Conservation (phyloP, 208 protist species). For the Trypanosoma boissoni region DNA sequence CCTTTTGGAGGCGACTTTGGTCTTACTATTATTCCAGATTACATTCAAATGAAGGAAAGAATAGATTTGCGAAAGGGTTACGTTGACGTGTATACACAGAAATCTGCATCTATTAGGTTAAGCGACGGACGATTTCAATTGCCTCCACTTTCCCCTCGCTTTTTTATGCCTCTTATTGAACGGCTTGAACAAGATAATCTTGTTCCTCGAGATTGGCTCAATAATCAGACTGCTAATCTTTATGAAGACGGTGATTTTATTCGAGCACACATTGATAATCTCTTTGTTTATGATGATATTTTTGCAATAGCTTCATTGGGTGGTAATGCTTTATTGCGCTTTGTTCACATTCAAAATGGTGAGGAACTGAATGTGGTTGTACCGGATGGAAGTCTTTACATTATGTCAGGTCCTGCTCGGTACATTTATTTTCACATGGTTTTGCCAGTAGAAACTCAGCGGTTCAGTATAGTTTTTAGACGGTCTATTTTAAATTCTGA, state of each 20-base stretch:
- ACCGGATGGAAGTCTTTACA: slow-evolving; percentile 79
- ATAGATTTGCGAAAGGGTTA: slow-evolving; percentile 66
- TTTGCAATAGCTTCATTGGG: slow-evolving; percentile 82
- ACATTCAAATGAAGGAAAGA: slow-evolving; percentile 63
- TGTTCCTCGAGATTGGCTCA: slow-evolving; percentile 74
- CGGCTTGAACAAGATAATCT: slow-evolving; percentile 77
- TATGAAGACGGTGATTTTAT: slow-evolving; percentile 89
- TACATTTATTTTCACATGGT: slow-evolving; percentile 93
- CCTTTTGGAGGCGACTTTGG: slow-evolving; percentile 88
- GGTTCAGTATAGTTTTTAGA: slow-evolving; percentile 84
- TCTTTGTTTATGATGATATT: slow-evolving; percentile 91
- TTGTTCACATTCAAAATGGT: slow-evolving; percentile 89
- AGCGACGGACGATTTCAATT: slow-evolving; percentile 88
- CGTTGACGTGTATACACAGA: slow-evolving; percentile 81
- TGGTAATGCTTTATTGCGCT: slow-evolving; percentile 70
- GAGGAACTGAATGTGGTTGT: slow-evolving; percentile 85
- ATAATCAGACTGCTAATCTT: slow-evolving; percentile 89
- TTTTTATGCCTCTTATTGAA: slow-evolving; percentile 66
- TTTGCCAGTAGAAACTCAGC: slow-evolving; percentile 77
- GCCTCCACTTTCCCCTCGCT: slow-evolving; percentile 63
- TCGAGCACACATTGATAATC: slow-evolving; percentile 87
- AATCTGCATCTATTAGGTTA: slow-evolving; percentile 67
- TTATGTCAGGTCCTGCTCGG: slow-evolving; percentile 81
- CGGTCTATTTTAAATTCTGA: slow-evolving; percentile 87
- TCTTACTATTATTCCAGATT: slow-evolving; percentile 81